Base-by-base conservation (phyloP, 805 yeast species). In the Saturnispora bothae region DNA sequence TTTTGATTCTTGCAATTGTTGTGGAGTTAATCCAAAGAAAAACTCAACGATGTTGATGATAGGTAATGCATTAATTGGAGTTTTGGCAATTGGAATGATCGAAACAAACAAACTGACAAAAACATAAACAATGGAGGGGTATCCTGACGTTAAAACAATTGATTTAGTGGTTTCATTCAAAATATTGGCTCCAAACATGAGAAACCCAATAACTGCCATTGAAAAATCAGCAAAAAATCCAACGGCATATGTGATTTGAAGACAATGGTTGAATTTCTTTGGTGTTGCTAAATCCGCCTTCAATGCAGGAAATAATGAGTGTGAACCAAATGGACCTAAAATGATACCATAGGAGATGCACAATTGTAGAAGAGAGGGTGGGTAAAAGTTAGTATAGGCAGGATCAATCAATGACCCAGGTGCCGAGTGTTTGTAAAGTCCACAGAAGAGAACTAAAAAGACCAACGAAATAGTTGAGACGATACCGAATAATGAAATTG, bases 21-120 rank as follows among this genome's bases (percentile, higher is more conserved):
- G 59, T 10, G 49, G 46, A 1, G 61, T 53, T 5, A 59, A 39
- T 13, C 55, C 60, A 34, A 50, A 44, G 49, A 56, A 43, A 38
- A 57, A 65, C 49, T 83, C 95, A 23, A 83, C 52, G 3, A 86
- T 79, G n/a, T 84, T 69, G 27, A 84, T 77, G 33, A 86, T 80
- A 0, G 96, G 96, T 51, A 84, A 69, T 6, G 94, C 89, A 55
- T 80, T 82, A 41, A 85, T 67, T 4, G 96, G 95, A 0, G 89
- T 77, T 52, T 86, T 86, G 3, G 95, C 86, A 27, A 85, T 61
- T 2, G 96, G 95, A 15, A 86, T 76, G 33, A 83, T 54, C 14
- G 94, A 78, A 61, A 85, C 82, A 40, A 83, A 65, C 0, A 71
- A 65, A 36, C 89, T 77, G 33, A 83, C 67, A 28, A 74, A 57